phyloP scores from a whole-genome alignment of 192 early-diverging fungal species.

The Phycomyces blakesleeanus region DNA sequence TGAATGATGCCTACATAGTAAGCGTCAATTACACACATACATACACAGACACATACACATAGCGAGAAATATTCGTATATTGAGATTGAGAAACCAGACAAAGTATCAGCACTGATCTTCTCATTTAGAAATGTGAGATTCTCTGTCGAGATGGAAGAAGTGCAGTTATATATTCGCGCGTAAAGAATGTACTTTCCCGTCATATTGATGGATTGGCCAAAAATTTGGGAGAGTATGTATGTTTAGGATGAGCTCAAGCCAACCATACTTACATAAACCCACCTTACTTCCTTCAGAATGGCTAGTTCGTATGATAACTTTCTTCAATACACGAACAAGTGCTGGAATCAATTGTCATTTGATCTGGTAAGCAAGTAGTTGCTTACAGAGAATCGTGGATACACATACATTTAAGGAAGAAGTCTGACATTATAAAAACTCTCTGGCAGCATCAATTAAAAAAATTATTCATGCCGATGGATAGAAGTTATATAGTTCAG shows the following conservation, averaged over 20 bases:
- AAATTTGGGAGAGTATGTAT: not conserved
- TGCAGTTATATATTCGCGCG: not conserved
- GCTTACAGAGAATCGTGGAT: not conserved
- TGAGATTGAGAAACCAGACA: no score
- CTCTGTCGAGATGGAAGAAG: not conserved
- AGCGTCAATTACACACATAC: no score
- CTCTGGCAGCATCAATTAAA: not conserved
- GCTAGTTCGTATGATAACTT: not conserved
- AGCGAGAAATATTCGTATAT: no score
- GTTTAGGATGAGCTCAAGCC: not conserved
- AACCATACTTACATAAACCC: not conserved
- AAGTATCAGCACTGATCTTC: no score
- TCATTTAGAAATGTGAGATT: not conserved
- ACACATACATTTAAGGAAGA: not conserved
- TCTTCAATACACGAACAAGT: not conserved
- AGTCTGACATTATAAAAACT: not conserved
- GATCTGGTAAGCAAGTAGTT: not conserved
- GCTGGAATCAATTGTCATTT: not conserved
- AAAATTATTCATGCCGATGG: not conserved
- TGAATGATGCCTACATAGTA: no score
- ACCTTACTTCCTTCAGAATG: no score
- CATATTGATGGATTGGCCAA: not conserved
- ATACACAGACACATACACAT: no score
- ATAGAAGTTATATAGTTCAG: not conserved
- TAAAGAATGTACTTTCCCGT: not conserved